Evolutionary conservation across 129 eudicot genomes (phyloP).

Genomic region (Lactuca saligna): DNA sequence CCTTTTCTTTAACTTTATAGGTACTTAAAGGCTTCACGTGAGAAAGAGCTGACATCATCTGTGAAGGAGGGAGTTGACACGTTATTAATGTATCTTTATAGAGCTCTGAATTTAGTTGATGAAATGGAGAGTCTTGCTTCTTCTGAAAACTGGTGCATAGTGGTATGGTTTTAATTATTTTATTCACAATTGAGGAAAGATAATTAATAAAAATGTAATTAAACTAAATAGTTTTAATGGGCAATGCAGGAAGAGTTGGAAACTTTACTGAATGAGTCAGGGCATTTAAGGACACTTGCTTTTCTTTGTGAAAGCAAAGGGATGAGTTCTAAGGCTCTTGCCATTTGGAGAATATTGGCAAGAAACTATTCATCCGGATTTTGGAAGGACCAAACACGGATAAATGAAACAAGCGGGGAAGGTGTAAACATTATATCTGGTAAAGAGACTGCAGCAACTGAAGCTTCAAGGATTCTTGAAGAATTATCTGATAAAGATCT

Average conservation of each 20-base stretch:
- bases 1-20: conserved; percentile 34
- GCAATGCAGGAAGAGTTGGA: conserved; percentile 97
- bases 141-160: conserved; percentile 88
- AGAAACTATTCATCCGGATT: conserved; percentile 65
- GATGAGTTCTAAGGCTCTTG: conserved; percentile 87
- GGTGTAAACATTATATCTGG: conserved; percentile 37
- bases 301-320: conserved; percentile 88
- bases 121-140: conserved; percentile 97
- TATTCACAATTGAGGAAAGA: background rate
- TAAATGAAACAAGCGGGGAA: conserved; percentile 33
- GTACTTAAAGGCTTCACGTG: conserved; percentile 67
- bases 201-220: too few relatives aligned
- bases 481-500: conserved; percentile 74
- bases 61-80: conserved; percentile 98
- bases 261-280: conserved; percentile 72
- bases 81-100: conserved; percentile 86
- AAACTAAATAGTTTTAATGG: background rate
- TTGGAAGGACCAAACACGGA: conserved; percentile 39
- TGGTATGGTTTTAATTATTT: conserved; percentile 50
- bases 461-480: conserved; percentile 87
- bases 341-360: conserved; percentile 86
- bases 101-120: conserved; percentile 72
- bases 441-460: conserved; percentile 71
- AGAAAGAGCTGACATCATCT: conserved; percentile 57
- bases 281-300: conserved; percentile 89